Evolutionary conservation across 1,139 yeast genomes (phyloP).

Genomic region (Magnusiomyces paraingens): DNA sequence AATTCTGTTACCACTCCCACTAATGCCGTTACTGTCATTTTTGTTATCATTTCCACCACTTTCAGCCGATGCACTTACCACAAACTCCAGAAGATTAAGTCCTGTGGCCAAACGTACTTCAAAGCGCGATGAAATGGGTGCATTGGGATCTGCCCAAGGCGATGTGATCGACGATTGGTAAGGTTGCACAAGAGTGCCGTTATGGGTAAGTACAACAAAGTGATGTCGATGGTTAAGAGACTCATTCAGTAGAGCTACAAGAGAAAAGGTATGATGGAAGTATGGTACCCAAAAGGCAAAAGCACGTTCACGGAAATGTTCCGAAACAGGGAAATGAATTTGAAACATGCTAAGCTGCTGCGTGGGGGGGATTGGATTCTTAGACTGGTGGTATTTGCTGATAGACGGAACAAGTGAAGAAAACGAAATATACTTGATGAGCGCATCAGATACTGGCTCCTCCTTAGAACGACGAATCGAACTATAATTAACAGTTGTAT

Average conservation of each 20-base stretch:
- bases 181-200: not conserved
- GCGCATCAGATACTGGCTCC: not conserved
- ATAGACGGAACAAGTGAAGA: not conserved
- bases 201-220: not conserved
- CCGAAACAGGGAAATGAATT: not conserved
- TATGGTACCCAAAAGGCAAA: slow-evolving; percentile 3
- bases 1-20: too few relatives aligned
- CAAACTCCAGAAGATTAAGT: not conserved
- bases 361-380: not conserved
- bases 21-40: too few relatives aligned
- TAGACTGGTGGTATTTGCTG: not conserved
- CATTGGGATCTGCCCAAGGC: not conserved
- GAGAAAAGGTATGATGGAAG: not conserved
- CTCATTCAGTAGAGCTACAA: not conserved
- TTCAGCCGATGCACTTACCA: not conserved
- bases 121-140: not conserved
- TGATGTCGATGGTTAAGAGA: not conserved
- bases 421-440: not conserved
- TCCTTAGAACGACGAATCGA: not conserved
- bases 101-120: not conserved
- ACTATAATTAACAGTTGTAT: not conserved
- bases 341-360: not conserved
- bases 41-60: too few relatives aligned
- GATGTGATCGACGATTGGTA: not conserved
- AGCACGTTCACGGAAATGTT: not conserved